phyloP scores from a whole-genome alignment of 352 stramenopile species.

The Globisporangium nagaii region DNA sequence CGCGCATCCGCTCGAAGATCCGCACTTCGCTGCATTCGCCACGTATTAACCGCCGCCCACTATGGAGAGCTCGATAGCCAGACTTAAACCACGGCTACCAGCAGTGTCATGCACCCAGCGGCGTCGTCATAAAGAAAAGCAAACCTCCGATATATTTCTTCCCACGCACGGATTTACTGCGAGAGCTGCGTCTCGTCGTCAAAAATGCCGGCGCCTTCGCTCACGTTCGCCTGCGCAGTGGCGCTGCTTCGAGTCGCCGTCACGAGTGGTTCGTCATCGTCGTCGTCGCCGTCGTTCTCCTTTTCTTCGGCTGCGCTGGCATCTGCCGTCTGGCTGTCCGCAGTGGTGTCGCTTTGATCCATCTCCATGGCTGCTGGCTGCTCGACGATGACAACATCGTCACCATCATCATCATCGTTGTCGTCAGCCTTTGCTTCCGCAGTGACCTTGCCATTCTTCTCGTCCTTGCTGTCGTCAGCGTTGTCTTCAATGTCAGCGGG shows the following conservation, averaged over 20 bases:
- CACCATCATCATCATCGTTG: slow-evolving; percentile 1
- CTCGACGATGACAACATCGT: neutral
- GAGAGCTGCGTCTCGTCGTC: slow-evolving; percentile 36
- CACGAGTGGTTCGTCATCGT: neutral
- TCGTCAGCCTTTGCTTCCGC: neutral
- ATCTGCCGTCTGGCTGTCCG: neutral
- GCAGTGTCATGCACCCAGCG: no score
- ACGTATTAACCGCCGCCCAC: slow-evolving; percentile 14
- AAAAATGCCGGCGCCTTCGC: slow-evolving; percentile 26
- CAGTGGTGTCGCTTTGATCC: neutral
- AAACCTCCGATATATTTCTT: no score
- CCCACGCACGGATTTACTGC: no score
- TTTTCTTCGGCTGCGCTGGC: slow-evolving; percentile 10
- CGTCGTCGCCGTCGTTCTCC: slow-evolving; percentile 9
- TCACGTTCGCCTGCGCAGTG: slow-evolving; percentile 9
- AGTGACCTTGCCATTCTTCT: neutral
- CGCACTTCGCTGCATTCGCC: slow-evolving; percentile 58
- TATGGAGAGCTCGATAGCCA: no score
- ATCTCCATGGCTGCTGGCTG: neutral
- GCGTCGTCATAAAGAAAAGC: no score
- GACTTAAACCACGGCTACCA: no score
- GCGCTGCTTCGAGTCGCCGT: neutral
- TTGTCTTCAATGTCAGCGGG: neutral
- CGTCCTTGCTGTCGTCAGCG: neutral
- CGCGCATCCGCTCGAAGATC: slow-evolving; percentile 50